Percentiles rank a stretch among this genome's conserved stretches.
These are phyloP conservation scores for Rhodotorula diobovata DNA, from an alignment of 768 basidiomycete species.

Conservation along the genomic window DNA sequence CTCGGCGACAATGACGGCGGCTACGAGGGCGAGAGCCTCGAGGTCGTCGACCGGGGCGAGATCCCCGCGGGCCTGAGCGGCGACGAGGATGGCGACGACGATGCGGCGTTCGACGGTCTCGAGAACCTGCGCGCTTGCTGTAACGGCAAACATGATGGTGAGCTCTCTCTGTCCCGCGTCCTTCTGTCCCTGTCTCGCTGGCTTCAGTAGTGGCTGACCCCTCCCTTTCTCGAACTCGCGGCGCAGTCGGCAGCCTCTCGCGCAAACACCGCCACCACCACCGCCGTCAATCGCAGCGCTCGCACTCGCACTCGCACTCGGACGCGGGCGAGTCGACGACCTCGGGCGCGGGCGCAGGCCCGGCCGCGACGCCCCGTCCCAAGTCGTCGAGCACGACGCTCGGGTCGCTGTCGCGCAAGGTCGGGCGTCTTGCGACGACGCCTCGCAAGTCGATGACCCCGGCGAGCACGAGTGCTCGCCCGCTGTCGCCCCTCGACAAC, in stretches of 20 bases:
- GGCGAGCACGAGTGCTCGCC: not conserved
- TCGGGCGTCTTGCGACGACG: not conserved
- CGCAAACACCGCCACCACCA: constrained; percentile 15
- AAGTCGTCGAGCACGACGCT: constrained; percentile 13
- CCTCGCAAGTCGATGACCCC: not conserved
- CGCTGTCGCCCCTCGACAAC: constrained; percentile 12
- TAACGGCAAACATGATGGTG: constrained; percentile 45
- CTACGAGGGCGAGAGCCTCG: constrained; percentile 75
- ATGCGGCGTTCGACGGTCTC: constrained; percentile 80
- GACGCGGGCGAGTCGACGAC: not conserved
- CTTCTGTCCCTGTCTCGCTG: constrained; percentile 19
- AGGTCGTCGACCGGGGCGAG: constrained; percentile 60
- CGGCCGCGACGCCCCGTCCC: not conserved
- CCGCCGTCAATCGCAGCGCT: constrained; percentile 20
- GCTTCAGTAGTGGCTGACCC: not conserved
- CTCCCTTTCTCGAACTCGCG: no score
- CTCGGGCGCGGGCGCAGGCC: no score
- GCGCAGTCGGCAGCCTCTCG: constrained; percentile 28
- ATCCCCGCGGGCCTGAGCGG: constrained; percentile 1
- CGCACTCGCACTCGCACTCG: constrained; percentile 1
- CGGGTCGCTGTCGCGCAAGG: constrained; percentile 20
- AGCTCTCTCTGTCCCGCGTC: not conserved
- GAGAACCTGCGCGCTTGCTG: constrained; percentile 94
- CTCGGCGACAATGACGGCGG: constrained; percentile 48
- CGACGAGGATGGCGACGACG: constrained; percentile 57